A percentile compares a stretch with the other conserved stretches of the same genome.
These are phyloP conservation scores for Rhizophora mangle DNA, from an alignment of 345 rosid genomes.

Conservation along the genomic window DNA sequence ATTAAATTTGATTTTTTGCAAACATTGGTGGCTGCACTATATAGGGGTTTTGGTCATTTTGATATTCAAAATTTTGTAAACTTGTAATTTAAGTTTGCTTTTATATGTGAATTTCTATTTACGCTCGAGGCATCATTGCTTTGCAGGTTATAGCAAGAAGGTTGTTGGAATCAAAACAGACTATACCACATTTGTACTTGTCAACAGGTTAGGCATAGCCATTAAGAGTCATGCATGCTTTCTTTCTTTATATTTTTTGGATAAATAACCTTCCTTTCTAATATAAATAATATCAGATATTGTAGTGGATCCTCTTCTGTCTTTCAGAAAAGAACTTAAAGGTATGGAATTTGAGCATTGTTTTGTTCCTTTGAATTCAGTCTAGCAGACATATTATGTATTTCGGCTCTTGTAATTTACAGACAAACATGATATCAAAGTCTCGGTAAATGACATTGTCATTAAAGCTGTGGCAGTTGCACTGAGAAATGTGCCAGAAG, in stretches of 20 bases:
- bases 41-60: no score
- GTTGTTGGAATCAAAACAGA: conserved; percentile 93
- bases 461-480: conserved; percentile 89
- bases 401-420: conserved; percentile 33
- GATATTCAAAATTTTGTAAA: no score
- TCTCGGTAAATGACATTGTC: conserved; percentile 96
- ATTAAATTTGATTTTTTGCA: no score
- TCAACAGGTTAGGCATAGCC: conserved; percentile 54
- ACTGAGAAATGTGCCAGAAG: conserved; percentile 74
- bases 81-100: neutral
- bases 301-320: conserved; percentile 88
- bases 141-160: conserved; percentile 85
- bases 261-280: conserved; percentile 3
- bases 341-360: conserved; percentile 41
- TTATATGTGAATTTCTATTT: neutral
- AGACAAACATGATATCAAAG: conserved; percentile 81
- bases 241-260: neutral
- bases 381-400: conserved; percentile 22
- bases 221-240: conserved; percentile 6
- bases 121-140: neutral
- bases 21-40: no score
- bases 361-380: conserved; percentile 4
- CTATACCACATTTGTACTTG: conserved; percentile 81
- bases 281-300: conserved; percentile 55
- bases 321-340: conserved; percentile 85